phyloP scores from a whole-genome alignment of 352 stramenopile genomes.

The Pythium periplocum region DNA sequence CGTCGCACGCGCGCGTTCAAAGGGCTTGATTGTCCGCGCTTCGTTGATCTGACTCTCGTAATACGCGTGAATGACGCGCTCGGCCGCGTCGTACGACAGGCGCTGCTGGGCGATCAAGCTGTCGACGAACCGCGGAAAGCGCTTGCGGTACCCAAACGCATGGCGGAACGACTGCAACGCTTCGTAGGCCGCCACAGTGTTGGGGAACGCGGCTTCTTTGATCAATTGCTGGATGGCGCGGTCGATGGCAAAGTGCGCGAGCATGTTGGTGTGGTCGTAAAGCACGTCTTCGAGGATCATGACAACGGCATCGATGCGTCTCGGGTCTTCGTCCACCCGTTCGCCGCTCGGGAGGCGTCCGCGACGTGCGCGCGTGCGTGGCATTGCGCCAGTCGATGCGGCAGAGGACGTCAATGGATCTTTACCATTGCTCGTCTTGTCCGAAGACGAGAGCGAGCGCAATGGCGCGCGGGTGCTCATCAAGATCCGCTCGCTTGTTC shows the following conservation, averaged over 20 bases:
- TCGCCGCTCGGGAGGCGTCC: slow-evolving; percentile 29
- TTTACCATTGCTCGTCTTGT: no score
- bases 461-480: no score
- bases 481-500: no score
- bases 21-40: slow-evolving; percentile 60
- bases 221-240: slow-evolving; percentile 71
- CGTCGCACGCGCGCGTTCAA: slow-evolving; percentile 41
- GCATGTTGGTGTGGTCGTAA: slow-evolving; percentile 78
- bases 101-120: slow-evolving; percentile 49
- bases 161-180: slow-evolving; percentile 77
- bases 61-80: slow-evolving; percentile 65
- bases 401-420: background rate
- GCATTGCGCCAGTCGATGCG: slow-evolving; percentile 1
- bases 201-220: slow-evolving; percentile 60
- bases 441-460: no score
- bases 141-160: slow-evolving; percentile 77
- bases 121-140: slow-evolving; percentile 80
- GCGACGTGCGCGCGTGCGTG: slow-evolving; percentile 9
- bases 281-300: slow-evolving; percentile 87
- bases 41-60: slow-evolving; percentile 77
- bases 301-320: slow-evolving; percentile 70
- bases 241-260: slow-evolving; percentile 76
- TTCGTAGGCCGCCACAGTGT: slow-evolving; percentile 55
- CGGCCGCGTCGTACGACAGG: slow-evolving; percentile 36
- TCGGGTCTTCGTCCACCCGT: slow-evolving; percentile 29